Evolutionary conservation across 352 stramenopile species (phyloP).

Genomic region (Plasmopara viticola): DNA sequence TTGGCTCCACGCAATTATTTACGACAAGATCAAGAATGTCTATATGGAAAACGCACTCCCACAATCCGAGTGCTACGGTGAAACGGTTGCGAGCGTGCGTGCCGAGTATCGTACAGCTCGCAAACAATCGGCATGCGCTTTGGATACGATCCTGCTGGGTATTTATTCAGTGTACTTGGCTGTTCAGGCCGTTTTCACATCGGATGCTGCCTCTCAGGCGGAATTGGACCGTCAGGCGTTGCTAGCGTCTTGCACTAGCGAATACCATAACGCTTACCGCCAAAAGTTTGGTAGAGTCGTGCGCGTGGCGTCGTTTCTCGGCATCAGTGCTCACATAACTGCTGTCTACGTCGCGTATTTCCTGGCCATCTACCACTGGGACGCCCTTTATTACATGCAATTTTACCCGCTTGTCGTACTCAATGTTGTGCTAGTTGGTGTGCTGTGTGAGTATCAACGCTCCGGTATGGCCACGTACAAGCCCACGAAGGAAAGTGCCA

Average conservation of each 20-base stretch:
- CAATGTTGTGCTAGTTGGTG: slow-evolving; percentile 47
- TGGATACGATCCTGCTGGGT: slow-evolving; percentile 64
- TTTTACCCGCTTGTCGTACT: slow-evolving; percentile 66
- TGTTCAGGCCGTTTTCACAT: slow-evolving; percentile 59
- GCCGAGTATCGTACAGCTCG: slow-evolving; percentile 60
- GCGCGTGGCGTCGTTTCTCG: slow-evolving; percentile 72
- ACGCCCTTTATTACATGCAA: slow-evolving; percentile 69
- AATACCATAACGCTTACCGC: slow-evolving; percentile 59
- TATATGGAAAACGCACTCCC: slow-evolving; percentile 83
- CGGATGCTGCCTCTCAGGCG: slow-evolving; percentile 51
- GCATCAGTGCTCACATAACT: slow-evolving; percentile 71
- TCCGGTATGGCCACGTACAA: slow-evolving; percentile 53
- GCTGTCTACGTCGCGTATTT: slow-evolving; percentile 70
- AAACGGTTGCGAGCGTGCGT: slow-evolving; percentile 71
- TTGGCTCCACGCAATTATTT: slow-evolving; percentile 76
- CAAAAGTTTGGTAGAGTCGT: slow-evolving; percentile 51
- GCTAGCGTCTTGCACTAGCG: slow-evolving; percentile 53
- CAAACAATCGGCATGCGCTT: slow-evolving; percentile 49
- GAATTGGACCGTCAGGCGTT: slow-evolving; percentile 48
- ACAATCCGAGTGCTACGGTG: slow-evolving; percentile 69
- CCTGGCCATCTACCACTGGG: slow-evolving; percentile 64
- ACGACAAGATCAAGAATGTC: slow-evolving; percentile 85
- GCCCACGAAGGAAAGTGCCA: slow-evolving; percentile 36
- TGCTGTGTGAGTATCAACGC: slow-evolving; percentile 55
- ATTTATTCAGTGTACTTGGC: slow-evolving; percentile 78